A percentile compares a stretch with the other conserved stretches of the same genome.
Evolutionary conservation across 371 early-diverging fungal species (phyloP).

Genomic region (Circinella umbellata): DNA sequence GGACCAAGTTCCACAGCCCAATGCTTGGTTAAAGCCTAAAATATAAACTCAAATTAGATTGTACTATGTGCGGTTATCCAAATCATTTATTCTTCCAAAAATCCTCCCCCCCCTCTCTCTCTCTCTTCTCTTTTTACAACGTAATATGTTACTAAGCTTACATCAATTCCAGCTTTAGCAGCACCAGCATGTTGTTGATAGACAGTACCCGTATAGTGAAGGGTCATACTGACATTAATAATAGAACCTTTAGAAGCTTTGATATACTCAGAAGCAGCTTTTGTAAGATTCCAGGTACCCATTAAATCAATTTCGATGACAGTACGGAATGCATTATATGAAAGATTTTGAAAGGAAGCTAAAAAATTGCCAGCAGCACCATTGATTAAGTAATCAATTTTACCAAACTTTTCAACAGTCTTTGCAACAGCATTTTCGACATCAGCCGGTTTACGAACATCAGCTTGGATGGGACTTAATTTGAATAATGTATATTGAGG

Average conservation of each 20-base stretch:
- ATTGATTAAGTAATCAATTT: constrained; percentile 68
- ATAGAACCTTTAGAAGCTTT: constrained; percentile 72
- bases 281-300: constrained; percentile 77
- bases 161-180: constrained; percentile 52
- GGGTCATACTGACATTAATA: constrained; percentile 71
- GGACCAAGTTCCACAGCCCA: constrained; percentile 60
- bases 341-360: constrained; percentile 66
- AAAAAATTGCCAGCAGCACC: constrained; percentile 86
- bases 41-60: background rate
- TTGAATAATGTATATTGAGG: background rate
- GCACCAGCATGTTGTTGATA: constrained; percentile 59
- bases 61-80: background rate
- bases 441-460: constrained; percentile 69
- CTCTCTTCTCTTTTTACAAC: background rate
- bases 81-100: background rate
- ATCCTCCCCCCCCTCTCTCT: no score
- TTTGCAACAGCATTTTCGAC: constrained; percentile 66
- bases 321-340: constrained; percentile 78
- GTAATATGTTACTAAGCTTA: constrained; percentile 9
- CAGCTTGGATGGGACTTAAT: constrained; percentile 56
- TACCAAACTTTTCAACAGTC: constrained; percentile 68
- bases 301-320: constrained; percentile 60
- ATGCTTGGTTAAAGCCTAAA: constrained; percentile 55
- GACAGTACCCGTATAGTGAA: constrained; percentile 66
- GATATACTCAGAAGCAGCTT: constrained; percentile 73